phyloP scores from a whole-genome alignment of 305 asterid genomes.

The Solanum hybrid region DNA sequence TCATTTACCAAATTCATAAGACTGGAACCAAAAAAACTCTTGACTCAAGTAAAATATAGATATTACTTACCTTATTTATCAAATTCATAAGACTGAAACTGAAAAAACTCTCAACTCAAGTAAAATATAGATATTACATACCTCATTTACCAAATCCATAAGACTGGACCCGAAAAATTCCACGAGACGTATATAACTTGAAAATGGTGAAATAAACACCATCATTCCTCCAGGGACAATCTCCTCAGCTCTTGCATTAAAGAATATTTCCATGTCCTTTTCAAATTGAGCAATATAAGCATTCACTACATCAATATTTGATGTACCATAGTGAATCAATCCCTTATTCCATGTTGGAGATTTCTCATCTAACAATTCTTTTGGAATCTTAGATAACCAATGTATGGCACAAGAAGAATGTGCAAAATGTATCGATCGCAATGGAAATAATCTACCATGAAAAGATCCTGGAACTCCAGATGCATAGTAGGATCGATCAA shows the following conservation, averaged over 20 bases:
- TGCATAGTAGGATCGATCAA: conserved; percentile 6
- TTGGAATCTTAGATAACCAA: conserved; percentile 16
- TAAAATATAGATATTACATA: no score
- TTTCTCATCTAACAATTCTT: not conserved
- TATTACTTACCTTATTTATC: no score
- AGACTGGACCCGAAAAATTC: not conserved
- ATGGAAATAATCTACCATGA: not conserved
- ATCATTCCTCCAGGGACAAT: not conserved
- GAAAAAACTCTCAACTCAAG: no score
- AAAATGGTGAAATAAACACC: not conserved
- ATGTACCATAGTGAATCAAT: conserved; percentile 4
- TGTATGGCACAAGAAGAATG: conserved; percentile 13
- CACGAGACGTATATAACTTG: not conserved
- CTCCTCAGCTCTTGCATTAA: conserved; percentile 15
- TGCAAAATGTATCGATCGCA: conserved; percentile 7
- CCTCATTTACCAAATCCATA: not conserved
- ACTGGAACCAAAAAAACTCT: no score
- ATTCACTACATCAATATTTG: not conserved
- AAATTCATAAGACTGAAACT: no score
- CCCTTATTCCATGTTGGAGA: conserved; percentile 11
- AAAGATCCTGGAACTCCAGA: conserved; percentile 10
- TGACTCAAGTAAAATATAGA: no score
- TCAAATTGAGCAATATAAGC: conserved; percentile 8
- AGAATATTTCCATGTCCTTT: conserved; percentile 5
- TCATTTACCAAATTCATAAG: no score